Percentiles rank a stretch among this genome's conserved stretches.
These are phyloP conservation scores for Diaporthe ampelina DNA, from an alignment of 2,329 filamentous ascomycete species.

Conservation along the genomic window DNA sequence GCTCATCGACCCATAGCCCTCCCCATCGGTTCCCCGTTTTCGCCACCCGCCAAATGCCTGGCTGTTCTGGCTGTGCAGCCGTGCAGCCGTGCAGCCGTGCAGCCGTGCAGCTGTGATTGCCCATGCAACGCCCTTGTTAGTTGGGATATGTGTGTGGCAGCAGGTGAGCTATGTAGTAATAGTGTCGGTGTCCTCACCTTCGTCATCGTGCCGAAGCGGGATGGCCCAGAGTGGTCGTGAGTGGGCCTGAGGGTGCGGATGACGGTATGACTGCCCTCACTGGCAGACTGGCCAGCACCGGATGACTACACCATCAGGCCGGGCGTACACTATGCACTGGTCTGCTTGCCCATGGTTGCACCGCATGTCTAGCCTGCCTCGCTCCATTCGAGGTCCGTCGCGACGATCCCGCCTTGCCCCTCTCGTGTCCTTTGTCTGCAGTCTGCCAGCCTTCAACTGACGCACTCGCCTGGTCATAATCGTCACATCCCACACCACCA, in stretches of 20 bases:
- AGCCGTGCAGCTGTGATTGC: background rate
- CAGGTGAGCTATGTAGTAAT: too few relatives aligned
- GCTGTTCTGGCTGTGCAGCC: background rate
- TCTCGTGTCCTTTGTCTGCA: constrained; percentile 23
- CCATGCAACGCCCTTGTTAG: too few relatives aligned
- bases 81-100: too few relatives aligned
- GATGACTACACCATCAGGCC: too few relatives aligned
- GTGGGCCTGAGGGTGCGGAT: background rate
- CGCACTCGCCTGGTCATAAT: constrained; percentile 14
- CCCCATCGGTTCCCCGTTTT: constrained; percentile 20
- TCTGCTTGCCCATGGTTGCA: background rate
- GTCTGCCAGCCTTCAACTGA: background rate
- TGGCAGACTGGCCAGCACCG: too few relatives aligned
- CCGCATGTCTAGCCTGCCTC: background rate
- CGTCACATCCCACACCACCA: constrained; percentile 19
- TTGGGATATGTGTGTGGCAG: too few relatives aligned
- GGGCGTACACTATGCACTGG: too few relatives aligned
- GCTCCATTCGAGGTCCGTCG: background rate
- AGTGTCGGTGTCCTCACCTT: background rate
- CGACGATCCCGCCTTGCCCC: background rate
- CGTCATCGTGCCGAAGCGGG: constrained; percentile 14
- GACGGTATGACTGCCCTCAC: background rate
- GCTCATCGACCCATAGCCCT: constrained; percentile 2
- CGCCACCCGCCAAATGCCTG: constrained; percentile 8
- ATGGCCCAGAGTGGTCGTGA: background rate